Percentiles rank a stretch among this genome's conserved stretches.
These are phyloP conservation scores for Fusarium longipes DNA, from an alignment of 2,329 filamentous ascomycete genomes.

Conservation along the genomic window DNA sequence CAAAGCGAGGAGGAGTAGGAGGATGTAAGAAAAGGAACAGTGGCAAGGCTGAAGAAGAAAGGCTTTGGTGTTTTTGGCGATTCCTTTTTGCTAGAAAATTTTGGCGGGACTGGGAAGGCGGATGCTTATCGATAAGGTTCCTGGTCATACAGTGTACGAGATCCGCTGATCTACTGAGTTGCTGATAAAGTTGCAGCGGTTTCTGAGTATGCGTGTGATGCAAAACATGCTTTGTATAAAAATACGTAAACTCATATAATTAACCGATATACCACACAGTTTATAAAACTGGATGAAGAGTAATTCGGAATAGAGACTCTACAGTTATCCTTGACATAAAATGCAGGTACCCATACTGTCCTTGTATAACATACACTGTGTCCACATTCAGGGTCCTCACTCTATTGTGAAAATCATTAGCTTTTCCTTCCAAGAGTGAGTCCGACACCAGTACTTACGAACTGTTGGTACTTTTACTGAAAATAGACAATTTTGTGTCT, in stretches of 20 bases:
- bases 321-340: no score
- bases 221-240: not conserved
- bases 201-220: not conserved
- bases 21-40: slow-evolving; percentile 18
- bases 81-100: slow-evolving; percentile 45
- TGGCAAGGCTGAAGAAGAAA: slow-evolving; percentile 42
- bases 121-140: slow-evolving; percentile 51
- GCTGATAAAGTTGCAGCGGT: not conserved
- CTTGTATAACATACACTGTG: slow-evolving; percentile 32
- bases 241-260: not conserved
- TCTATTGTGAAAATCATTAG: slow-evolving; percentile 17
- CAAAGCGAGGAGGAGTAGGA: not conserved
- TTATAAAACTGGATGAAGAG: accelerated
- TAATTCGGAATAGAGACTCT: not conserved
- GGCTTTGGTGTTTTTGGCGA: slow-evolving; percentile 30
- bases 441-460: not conserved
- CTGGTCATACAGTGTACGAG: slow-evolving; percentile 27
- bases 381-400: slow-evolving; percentile 38
- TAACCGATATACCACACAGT: not conserved
- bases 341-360: not conserved
- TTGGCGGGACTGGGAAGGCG: slow-evolving; percentile 43
- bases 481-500: not conserved
- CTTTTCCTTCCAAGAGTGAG: not conserved
- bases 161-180: not conserved
- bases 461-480: not conserved